Evolutionary conservation across 306 rosid species (phyloP).

Genomic region (Pterocarpus macrocarpus): DNA sequence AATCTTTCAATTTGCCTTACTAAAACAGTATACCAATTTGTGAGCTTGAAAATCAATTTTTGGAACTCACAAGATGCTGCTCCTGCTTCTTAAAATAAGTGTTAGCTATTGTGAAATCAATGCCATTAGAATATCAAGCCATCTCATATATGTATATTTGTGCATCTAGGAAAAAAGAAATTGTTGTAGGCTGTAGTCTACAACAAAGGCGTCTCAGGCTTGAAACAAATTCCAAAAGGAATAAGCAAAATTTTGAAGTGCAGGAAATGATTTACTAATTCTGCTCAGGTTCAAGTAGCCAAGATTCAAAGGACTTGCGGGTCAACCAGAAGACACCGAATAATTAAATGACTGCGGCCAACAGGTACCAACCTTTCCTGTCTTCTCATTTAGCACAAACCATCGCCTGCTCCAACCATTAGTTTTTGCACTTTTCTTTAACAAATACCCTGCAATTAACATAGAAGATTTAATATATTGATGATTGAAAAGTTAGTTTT

Average conservation of each 20-base stretch:
- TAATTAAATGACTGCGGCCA: conserved; percentile 3
- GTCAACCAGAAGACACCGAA: neutral
- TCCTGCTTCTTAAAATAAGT: neutral
- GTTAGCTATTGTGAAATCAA: neutral
- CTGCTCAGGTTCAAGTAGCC: neutral
- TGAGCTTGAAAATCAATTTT: neutral
- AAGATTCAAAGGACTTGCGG: neutral
- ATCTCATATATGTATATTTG: neutral
- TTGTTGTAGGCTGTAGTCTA: neutral
- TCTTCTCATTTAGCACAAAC: conserved; percentile 96
- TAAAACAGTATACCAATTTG: neutral
- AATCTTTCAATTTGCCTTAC: neutral
- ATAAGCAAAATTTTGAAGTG: neutral
- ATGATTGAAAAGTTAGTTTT: neutral
- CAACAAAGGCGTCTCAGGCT: neutral
- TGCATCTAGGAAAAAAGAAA: neutral
- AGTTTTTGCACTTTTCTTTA: conserved; percentile 92
- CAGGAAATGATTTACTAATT: neutral
- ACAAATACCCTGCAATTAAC: conserved; percentile 72
- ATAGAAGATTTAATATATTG: conserved; percentile 20
- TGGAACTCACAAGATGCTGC: neutral
- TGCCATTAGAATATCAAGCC: neutral
- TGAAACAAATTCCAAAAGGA: neutral
- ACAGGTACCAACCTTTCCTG: conserved; percentile 82
- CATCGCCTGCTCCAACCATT: conserved; percentile 96